Evolutionary conservation across 331 rosid species (phyloP).

Genomic region (Rhamnella rubrinervis): DNA sequence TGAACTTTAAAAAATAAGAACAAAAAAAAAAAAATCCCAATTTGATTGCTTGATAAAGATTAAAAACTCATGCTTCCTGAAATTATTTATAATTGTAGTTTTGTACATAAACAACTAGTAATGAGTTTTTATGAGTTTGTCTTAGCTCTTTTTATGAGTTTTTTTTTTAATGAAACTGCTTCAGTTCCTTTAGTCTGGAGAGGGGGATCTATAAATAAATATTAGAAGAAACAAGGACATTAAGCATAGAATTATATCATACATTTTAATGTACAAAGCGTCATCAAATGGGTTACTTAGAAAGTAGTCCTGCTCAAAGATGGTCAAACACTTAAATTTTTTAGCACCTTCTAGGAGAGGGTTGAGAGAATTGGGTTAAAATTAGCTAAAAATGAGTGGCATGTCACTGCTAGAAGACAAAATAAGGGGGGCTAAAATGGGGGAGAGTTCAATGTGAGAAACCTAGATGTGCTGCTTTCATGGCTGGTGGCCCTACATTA

Average conservation of each 20-base stretch:
- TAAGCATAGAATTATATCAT: slow-evolving; percentile 30
- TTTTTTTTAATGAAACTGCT: no score
- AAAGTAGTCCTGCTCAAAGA: slow-evolving; percentile 26
- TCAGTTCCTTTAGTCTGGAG: no score
- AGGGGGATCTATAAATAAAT: no score
- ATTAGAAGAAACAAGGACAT: slow-evolving; percentile 15
- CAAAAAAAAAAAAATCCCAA: not conserved
- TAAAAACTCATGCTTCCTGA: no score
- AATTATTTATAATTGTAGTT: no score
- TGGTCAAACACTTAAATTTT: slow-evolving; percentile 4
- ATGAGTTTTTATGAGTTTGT: no score
- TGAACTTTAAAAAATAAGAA: not conserved
- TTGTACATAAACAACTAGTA: no score
- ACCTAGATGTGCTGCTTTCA: not conserved
- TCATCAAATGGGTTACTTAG: slow-evolving; percentile 48
- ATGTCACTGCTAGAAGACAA: slow-evolving; percentile 18
- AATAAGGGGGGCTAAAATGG: not conserved
- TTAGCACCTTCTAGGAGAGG: slow-evolving; percentile 3
- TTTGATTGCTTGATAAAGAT: no score
- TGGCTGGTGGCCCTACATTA: not conserved
- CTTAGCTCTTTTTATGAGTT: not conserved
- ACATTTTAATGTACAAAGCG: slow-evolving; percentile 57
- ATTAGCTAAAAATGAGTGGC: slow-evolving; percentile 38
- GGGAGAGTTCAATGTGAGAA: not conserved
- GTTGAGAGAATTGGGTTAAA: slow-evolving; percentile 44